Base-by-base conservation (phyloP, 31 red algal species). In the Porphyra umbilicalis region DNA sequence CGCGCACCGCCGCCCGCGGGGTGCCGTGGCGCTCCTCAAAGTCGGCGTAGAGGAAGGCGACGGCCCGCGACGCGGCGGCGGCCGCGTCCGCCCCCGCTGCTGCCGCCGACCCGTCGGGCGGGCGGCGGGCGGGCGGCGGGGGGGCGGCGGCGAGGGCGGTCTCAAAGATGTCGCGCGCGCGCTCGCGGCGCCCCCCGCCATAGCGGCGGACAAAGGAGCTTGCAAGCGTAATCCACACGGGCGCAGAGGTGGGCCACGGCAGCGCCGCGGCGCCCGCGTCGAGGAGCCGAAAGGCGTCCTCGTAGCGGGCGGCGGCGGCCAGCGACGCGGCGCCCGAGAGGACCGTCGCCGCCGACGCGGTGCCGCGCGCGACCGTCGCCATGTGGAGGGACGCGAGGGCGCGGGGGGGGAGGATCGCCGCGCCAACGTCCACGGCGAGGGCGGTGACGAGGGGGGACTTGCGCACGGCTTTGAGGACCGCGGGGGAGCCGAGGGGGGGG, bases 111-210 rank as follows among this genome's bases (percentile, higher is more conserved):
- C 57, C 57, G 3, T 1, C 20, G 0, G 57, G 57, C 25, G 57
- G 57, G 1, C 25, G 57, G 3, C 57, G 57, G 0, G 57, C 25
- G 6, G 87, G 87, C 37, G 88, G 87, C 33, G 78, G 36, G 0
- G 93, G 93, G n/a, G 87, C 85, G 20, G 84, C 80, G 11, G 83
- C 82, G 37, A 95, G 78, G n/a, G 93, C 93, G 83, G 85, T 82
- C 76, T 97, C 94, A 80, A 97, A 97, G 30, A 97, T 67, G 77
- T 97, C 86, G 39, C 94, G 75, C 10, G 90, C 85, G 38, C 90
- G 79, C 81, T 97, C 94, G 38, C 85, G 88, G 75, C 91, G 88
- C 31, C 75, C 40, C 1, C 79, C 82, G 15, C 83, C 91, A 77
- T 79, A 93, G 10, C 94, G 94, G 71, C 79, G 35, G 15, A 97